These are phyloP conservation scores for Botrytis paeoniae DNA, from an alignment of 2,329 filamentous ascomycete species.

Conservation along the genomic window DNA sequence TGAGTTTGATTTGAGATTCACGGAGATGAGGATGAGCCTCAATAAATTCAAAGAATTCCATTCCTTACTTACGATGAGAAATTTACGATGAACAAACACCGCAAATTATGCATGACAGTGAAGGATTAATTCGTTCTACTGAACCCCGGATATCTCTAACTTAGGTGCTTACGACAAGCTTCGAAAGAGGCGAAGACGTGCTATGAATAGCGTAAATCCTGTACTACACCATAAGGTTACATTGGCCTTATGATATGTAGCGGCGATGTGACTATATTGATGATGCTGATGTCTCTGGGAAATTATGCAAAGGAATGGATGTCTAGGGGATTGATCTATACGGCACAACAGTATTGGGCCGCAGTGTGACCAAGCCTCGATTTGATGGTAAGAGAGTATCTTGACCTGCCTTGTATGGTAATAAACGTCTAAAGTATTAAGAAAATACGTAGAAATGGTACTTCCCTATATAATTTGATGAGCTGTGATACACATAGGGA, in stretches of 20 bases:
- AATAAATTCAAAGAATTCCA: background rate
- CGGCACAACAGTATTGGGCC: background rate
- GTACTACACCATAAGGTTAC: background rate
- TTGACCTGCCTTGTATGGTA: background rate
- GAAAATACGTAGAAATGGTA: background rate
- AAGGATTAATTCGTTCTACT: slow-evolving; percentile 1
- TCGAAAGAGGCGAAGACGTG: background rate
- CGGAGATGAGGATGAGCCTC: background rate
- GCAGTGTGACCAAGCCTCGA: background rate
- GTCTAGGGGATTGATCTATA: background rate
- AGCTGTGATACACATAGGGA: background rate
- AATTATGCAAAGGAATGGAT: background rate
- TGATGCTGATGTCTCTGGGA: background rate
- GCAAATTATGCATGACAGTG: background rate
- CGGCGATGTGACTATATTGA: background rate
- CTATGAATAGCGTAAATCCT: slow-evolving; percentile 11
- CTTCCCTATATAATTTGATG: background rate
- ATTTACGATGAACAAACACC: too few species aligned
- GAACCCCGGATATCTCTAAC: background rate
- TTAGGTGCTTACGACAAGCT: background rate
- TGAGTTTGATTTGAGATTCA: background rate
- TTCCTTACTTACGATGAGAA: background rate
- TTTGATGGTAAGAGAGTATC: background rate
- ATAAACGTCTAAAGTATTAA: background rate
- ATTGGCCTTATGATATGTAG: background rate